These are phyloP conservation scores for Termitomyces sp. DNA, from an alignment of 768 basidiomycete genomes.

Conservation along the genomic window DNA sequence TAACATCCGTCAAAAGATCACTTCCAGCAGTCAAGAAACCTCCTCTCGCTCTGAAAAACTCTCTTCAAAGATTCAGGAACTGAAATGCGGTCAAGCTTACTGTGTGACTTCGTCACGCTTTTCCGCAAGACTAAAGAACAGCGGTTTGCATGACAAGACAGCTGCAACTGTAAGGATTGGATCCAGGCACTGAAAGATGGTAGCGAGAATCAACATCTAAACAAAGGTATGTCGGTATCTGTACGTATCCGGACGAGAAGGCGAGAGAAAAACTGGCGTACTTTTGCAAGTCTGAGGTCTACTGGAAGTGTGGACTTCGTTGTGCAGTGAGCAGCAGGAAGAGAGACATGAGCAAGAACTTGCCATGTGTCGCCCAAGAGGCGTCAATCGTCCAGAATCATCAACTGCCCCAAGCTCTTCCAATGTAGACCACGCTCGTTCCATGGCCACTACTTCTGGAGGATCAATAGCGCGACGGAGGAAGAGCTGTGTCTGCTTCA, in stretches of 20 bases:
- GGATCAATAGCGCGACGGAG: constrained; percentile 78
- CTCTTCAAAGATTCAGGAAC: not conserved
- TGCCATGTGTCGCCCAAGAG: constrained; percentile 79
- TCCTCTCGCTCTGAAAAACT: constrained; percentile 54
- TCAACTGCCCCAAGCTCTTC: constrained; percentile 77
- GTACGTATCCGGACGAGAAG: not conserved
- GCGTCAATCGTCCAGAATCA: constrained; percentile 58
- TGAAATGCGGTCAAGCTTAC: constrained; percentile 33
- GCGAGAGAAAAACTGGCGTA: constrained; percentile 17
- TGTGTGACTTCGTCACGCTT: constrained; percentile 74
- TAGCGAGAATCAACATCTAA: constrained; percentile 86
- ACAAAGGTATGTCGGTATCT: not conserved
- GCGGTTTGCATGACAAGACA: constrained; percentile 78
- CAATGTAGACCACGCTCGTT: constrained; percentile 69
- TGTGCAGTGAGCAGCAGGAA: constrained; percentile 1
- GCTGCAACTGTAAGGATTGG: constrained; percentile 82
- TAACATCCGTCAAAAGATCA: constrained; percentile 79
- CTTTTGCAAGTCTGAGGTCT: constrained; percentile 85
- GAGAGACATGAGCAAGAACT: constrained; percentile 11
- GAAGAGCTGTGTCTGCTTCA: constrained; percentile 41
- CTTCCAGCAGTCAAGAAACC: constrained; percentile 69
- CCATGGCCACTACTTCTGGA: constrained; percentile 69
- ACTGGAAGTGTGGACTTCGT: constrained; percentile 76
- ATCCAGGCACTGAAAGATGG: constrained; percentile 78
- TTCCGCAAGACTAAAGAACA: constrained; percentile 80